Evolutionary conservation across 2,329 filamentous ascomycete genomes (phyloP).

Genomic region (Fusarium mundagurra): DNA sequence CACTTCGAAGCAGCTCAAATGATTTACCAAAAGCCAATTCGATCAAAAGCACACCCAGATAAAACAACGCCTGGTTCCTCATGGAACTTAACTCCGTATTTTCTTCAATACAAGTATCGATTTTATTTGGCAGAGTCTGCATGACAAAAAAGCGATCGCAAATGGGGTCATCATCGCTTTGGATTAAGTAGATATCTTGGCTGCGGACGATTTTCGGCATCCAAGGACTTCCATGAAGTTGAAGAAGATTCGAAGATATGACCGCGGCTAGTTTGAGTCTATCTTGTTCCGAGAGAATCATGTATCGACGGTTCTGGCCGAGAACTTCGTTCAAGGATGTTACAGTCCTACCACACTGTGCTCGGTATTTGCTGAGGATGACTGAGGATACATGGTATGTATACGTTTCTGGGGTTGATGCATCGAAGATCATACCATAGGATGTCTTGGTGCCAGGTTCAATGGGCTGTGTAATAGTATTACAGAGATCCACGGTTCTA

Average conservation of each 20-base stretch:
- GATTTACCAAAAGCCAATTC: neutral
- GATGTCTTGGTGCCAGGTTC: neutral
- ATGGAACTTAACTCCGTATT: neutral
- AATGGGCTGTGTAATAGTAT: neutral
- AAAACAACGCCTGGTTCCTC: neutral
- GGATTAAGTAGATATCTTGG: neutral
- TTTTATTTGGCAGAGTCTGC: neutral
- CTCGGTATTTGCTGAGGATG: neutral
- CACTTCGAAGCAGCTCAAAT: accelerated
- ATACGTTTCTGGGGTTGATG: neutral
- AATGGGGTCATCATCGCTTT: neutral
- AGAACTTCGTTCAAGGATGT: neutral
- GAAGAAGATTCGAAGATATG: neutral
- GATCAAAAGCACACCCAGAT: neutral
- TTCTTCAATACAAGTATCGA: neutral
- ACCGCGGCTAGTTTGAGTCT: neutral
- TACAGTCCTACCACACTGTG: neutral
- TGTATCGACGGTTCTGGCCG: neutral
- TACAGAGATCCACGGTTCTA: neutral
- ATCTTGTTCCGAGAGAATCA: neutral
- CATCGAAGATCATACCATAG: neutral
- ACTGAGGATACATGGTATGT: neutral
- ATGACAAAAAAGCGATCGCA: neutral
- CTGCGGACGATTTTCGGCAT: neutral
- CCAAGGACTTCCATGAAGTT: neutral